Percentiles rank a stretch among this genome's conserved stretches.
These are phyloP conservation scores for Trichosporon sp. DNA, from an alignment of 1,284 basidiomycete genomes.

Conservation along the genomic window DNA sequence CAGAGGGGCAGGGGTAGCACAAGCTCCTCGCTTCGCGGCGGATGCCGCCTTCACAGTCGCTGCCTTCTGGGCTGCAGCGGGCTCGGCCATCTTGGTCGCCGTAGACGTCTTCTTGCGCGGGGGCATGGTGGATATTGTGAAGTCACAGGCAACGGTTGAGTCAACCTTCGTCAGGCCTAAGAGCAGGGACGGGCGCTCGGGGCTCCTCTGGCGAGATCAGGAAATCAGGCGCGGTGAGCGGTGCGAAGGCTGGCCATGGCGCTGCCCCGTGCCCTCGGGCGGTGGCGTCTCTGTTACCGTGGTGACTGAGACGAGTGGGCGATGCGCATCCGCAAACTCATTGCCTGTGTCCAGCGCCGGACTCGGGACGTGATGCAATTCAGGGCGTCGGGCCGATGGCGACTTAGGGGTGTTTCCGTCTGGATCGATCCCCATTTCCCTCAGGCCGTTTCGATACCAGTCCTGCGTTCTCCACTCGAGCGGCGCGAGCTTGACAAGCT, in stretches of 20 bases:
- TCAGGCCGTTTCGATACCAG: not conserved
- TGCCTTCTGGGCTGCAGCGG: not conserved
- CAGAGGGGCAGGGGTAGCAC: no score
- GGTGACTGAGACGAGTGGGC: no score
- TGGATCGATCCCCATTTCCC: not conserved
- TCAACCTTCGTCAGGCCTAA: not conserved
- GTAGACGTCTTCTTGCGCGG: not conserved
- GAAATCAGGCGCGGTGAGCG: not conserved
- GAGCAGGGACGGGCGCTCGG: not conserved
- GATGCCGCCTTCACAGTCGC: not conserved
- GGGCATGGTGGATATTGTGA: not conserved
- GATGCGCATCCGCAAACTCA: no score
- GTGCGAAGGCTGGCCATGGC: not conserved
- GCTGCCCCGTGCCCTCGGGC: no score
- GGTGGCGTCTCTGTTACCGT: no score
- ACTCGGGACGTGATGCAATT: no score
- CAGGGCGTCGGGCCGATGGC: not conserved
- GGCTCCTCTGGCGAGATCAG: not conserved
- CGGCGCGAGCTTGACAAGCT: not conserved
- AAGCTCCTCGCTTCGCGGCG: not conserved
- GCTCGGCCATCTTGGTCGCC: not conserved
- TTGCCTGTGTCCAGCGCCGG: no score
- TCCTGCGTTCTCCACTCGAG: not conserved
- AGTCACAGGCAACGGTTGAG: not conserved
- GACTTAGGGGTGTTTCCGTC: not conserved